Evolutionary conservation across 2,329 filamentous ascomycete species (phyloP).

Genomic region (Hypoxylon sp.): DNA sequence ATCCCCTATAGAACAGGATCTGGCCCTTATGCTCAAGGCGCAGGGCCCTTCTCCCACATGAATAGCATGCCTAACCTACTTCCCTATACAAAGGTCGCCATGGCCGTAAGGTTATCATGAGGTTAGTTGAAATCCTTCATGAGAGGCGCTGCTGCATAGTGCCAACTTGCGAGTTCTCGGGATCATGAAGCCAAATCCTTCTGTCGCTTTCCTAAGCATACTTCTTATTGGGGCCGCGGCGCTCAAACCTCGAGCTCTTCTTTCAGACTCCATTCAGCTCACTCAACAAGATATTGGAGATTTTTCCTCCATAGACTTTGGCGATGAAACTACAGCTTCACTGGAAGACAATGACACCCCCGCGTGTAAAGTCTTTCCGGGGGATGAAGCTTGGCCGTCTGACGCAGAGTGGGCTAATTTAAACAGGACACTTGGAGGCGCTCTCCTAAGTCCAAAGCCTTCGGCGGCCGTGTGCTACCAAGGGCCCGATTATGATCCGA

Average conservation of each 20-base stretch:
- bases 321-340: slow-evolving; percentile 27
- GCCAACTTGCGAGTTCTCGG: background rate
- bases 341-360: background rate
- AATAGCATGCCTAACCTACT: background rate
- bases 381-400: slow-evolving; percentile 48
- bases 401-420: slow-evolving; percentile 49
- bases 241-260: slow-evolving; percentile 20
- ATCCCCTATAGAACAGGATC: slow-evolving; percentile 5
- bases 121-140: background rate
- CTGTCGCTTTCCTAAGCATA: slow-evolving; percentile 16
- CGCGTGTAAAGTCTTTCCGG: slow-evolving; percentile 50
- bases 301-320: slow-evolving; percentile 45
- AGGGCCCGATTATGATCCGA: slow-evolving; percentile 47
- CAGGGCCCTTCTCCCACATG: background rate
- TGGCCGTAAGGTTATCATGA: slow-evolving; percentile 16
- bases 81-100: slow-evolving; percentile 35
- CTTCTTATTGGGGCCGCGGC: slow-evolving; percentile 10
- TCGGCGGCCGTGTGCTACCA: slow-evolving; percentile 53
- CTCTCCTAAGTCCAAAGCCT: slow-evolving; percentile 52
- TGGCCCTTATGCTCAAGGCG: background rate
- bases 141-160: background rate
- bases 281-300: slow-evolving; percentile 37
- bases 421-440: slow-evolving; percentile 51
- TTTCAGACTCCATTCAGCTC: slow-evolving; percentile 39
- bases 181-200: slow-evolving; percentile 31